Percentiles rank a stretch among this genome's conserved stretches.
phyloP scores from a whole-genome alignment of 2,329 filamentous ascomycete species.

The Xylaria sp. region DNA sequence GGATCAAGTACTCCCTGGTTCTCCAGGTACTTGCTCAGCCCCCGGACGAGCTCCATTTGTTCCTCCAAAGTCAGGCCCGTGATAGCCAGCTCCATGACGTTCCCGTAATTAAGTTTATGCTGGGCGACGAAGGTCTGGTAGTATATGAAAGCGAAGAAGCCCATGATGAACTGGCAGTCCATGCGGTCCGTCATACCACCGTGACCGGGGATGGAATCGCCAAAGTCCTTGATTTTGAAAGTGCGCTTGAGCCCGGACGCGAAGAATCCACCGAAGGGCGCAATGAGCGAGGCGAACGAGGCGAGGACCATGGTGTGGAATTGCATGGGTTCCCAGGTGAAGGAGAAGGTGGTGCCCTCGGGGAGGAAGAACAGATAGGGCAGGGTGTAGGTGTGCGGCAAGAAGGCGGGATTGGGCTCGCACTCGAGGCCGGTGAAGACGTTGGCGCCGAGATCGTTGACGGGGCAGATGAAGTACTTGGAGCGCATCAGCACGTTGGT shows the following conservation, averaged over 20 bases:
- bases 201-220: slow-evolving; percentile 96
- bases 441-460: slow-evolving; percentile 94
- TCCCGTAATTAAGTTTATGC: slow-evolving; percentile 84
- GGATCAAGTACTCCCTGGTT: slow-evolving; percentile 66
- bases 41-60: slow-evolving; percentile 82
- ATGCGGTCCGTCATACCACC: slow-evolving; percentile 98
- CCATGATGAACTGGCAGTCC: slow-evolving; percentile 99
- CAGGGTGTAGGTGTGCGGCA: slow-evolving; percentile 64
- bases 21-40: slow-evolving; percentile 70
- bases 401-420: slow-evolving; percentile 90
- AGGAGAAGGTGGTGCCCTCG: slow-evolving; percentile 60
- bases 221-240: slow-evolving; percentile 99
- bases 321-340: slow-evolving; percentile 88
- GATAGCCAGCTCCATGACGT: slow-evolving; percentile 90
- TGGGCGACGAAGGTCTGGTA: slow-evolving; percentile 96
- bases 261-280: slow-evolving; percentile 98
- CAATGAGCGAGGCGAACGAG: slow-evolving; percentile 94
- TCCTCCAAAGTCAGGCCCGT: slow-evolving; percentile 88
- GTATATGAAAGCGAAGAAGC: slow-evolving; percentile 97
- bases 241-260: slow-evolving; percentile 97
- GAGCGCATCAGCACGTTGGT: slow-evolving; percentile 87
- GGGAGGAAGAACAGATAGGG: slow-evolving; percentile 68
- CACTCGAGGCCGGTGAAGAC: slow-evolving; percentile 91
- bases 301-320: slow-evolving; percentile 91
- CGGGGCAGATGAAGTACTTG: slow-evolving; percentile 98